These are phyloP conservation scores for Saccharomyces uvarum DNA, from an alignment of 1,139 yeast genomes.

Conservation along the genomic window DNA sequence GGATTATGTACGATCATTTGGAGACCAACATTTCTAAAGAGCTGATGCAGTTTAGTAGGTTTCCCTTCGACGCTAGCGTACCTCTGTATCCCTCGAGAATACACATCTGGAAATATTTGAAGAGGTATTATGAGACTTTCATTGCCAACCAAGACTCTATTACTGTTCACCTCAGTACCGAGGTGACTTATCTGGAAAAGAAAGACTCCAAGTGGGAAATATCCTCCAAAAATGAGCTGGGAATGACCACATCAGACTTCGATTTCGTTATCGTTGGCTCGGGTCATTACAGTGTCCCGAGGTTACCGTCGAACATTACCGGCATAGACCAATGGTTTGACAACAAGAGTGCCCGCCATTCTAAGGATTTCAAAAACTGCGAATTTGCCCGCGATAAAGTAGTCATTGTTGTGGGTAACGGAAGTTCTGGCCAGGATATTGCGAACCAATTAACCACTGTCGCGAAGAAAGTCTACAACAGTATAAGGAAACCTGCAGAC, in stretches of 20 bases:
- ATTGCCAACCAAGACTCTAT: constrained; percentile 13
- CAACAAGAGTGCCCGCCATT: constrained; percentile 48
- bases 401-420: constrained; percentile 53
- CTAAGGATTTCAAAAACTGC: constrained; percentile 51
- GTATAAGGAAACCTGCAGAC: constrained; percentile 32
- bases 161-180: constrained; percentile 14
- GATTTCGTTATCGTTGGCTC: constrained; percentile 48
- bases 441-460: constrained; percentile 43
- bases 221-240: constrained; percentile 3
- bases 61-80: constrained; percentile 20
- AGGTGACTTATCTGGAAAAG: constrained; percentile 15
- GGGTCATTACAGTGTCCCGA: constrained; percentile 50
- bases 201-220: constrained; percentile 17
- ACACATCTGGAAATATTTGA: constrained; percentile 23
- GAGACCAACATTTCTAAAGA: constrained; percentile 28
- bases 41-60: constrained; percentile 27
- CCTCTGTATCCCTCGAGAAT: constrained; percentile 21
- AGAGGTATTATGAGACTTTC: constrained; percentile 16
- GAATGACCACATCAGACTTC: constrained; percentile 30
- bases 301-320: constrained; percentile 38
- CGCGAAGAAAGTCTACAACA: constrained; percentile 40
- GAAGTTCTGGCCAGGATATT: constrained; percentile 56
- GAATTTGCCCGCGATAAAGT: constrained; percentile 37
- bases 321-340: constrained; percentile 41
- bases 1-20: constrained; percentile 28